Evolutionary conservation across 768 basidiomycete species (phyloP), one percentile per base, ranked within the genome.

Genomic region (Kwoniella dejecticola): DNA sequence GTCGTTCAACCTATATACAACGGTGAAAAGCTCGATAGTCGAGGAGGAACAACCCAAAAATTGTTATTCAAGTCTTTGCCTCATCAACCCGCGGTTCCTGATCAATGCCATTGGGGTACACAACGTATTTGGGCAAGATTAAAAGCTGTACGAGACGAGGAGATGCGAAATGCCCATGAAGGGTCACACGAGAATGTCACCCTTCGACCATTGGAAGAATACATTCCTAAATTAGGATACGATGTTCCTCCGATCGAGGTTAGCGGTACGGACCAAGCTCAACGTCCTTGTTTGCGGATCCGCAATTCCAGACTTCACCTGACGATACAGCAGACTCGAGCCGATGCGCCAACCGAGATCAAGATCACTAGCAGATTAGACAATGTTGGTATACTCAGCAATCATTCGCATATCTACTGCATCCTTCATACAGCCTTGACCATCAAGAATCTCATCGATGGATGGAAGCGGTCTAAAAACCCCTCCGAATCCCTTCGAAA

Each of bases 321-420:
- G 6, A 38, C 55, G 24, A 62, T 68, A 31, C 60, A 59, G 40
- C 49, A 58, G 45, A 36, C 33, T 36, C 33, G 33, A 7, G 64
- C 44, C 27, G 50, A 54, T 24, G 42, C 57, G 4, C 68, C 58
- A 3, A 29, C 68, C 47, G 60, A 62, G 17, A 19, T 64, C 29
- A 55, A 72, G 17, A n/a, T 66, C 26, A 56, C 54, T 0, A 41
- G 41, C 15, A 42, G 60, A 24, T 29, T 72, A 4, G 60, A 50
- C 19, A 30, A 52, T 21, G 66, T 67, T 48, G 46, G 67, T 27
- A 48, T 65, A 10, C 49, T 72, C 40, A 62, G 74, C 47, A 84
- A 86, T 60, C 76, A 82, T 11, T 84, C 85, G 15, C 86, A 88
- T 72, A 80, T 87, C 29, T 93, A 93, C 73, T 87, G 85, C 67